Evolutionary conservation across 805 yeast species (phyloP).

Genomic region (Teunomyces kruisii): DNA sequence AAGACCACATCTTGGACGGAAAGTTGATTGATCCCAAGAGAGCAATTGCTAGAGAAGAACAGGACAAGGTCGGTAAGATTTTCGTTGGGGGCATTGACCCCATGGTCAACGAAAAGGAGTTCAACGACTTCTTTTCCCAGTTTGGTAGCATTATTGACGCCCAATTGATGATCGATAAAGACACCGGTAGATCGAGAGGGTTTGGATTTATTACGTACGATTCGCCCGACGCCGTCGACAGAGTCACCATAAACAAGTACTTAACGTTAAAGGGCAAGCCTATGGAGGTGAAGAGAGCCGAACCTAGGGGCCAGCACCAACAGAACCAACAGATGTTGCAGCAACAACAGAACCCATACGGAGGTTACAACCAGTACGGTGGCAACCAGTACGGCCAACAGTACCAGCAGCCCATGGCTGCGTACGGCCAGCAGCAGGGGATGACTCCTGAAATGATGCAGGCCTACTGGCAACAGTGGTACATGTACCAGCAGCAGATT

Average conservation of each 20-base stretch:
- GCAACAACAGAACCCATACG: constrained; percentile 25
- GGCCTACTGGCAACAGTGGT: constrained; percentile 68
- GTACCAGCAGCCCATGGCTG: constrained; percentile 19
- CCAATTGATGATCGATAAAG: constrained; percentile 95
- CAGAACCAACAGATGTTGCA: constrained; percentile 28
- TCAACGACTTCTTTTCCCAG: constrained; percentile 79
- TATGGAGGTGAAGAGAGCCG: constrained; percentile 83
- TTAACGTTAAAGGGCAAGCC: constrained; percentile 82
- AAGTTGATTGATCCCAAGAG: constrained; percentile 96
- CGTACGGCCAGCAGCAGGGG: constrained; percentile 20
- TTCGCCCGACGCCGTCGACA: constrained; percentile 89
- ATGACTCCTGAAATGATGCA: constrained; percentile 58
- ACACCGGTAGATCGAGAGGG: constrained; percentile 95
- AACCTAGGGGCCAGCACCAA: constrained; percentile 71
- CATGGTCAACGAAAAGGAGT: constrained; percentile 88
- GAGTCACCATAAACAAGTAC: constrained; percentile 78
- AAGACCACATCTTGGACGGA: constrained; percentile 90
- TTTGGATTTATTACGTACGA: constrained; percentile 97
- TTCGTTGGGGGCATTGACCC: constrained; percentile 97
- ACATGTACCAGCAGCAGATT: constrained; percentile 57
- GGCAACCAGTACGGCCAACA: constrained; percentile 26
- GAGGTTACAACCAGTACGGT: constrained; percentile 26
- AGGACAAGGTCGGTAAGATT: constrained; percentile 93
- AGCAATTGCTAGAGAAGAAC: constrained; percentile 96
- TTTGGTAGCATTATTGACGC: constrained; percentile 94